phyloP scores from a whole-genome alignment of 2,329 filamentous ascomycete species.

The Aspergillus transmontanensis region DNA sequence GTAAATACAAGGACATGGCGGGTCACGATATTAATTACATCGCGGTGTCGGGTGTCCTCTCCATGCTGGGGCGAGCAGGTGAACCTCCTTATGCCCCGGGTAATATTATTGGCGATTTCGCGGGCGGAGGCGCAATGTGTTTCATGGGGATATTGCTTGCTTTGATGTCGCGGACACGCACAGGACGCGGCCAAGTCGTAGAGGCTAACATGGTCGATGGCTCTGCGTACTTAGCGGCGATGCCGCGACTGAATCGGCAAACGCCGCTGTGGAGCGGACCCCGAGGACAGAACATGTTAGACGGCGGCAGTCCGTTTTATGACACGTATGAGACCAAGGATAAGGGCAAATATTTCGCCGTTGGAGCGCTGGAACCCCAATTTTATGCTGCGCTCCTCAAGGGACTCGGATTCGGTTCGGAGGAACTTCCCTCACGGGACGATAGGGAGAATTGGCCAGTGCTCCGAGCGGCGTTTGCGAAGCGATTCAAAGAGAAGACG shows the following conservation, averaged over 20 bases:
- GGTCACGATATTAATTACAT: conserved; percentile 98
- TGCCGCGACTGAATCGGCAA: conserved; percentile 70
- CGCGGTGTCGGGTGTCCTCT: conserved; percentile 78
- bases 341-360: conserved; percentile 71
- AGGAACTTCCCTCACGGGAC: conserved; percentile 51
- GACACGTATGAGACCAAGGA: conserved; percentile 85
- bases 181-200: conserved; percentile 80
- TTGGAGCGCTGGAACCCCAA: conserved; percentile 87
- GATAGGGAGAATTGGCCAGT: conserved; percentile 69
- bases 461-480: conserved; percentile 63
- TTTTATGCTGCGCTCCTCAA: conserved; percentile 73
- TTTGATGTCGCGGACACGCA: conserved; percentile 64
- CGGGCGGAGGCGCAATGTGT: conserved; percentile 79
- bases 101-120: conserved; percentile 89
- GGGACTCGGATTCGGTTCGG: conserved; percentile 63
- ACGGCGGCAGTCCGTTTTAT: conserved; percentile 86
- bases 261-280: conserved; percentile 63
- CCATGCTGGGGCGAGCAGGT: conserved; percentile 70
- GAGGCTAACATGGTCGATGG: conserved; percentile 98
- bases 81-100: conserved; percentile 75
- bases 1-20: conserved; percentile 82
- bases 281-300: conserved; percentile 76
- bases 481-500: conserved; percentile 68
- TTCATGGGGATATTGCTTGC: conserved; percentile 83
- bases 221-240: conserved; percentile 73